Evolutionary conservation across 805 yeast genomes (phyloP).

Genomic region (Candida coquimbonensis): DNA sequence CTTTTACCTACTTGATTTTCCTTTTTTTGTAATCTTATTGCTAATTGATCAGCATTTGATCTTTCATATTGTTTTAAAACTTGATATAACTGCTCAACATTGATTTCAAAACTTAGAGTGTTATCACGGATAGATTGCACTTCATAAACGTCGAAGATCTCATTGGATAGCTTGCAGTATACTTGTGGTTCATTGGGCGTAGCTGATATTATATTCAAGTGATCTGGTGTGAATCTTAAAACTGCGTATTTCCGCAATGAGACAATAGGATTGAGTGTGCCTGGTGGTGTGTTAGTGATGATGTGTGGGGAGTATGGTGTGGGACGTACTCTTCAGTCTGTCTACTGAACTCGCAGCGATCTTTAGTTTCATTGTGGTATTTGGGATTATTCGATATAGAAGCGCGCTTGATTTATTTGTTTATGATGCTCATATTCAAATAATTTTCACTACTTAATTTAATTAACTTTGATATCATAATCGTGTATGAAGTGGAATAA

Average conservation of each 20-base stretch:
- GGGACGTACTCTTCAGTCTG: constrained; percentile 21
- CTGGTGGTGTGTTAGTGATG: constrained; percentile 14
- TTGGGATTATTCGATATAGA: too few relatives aligned
- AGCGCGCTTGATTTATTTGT: too few relatives aligned
- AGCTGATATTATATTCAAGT: constrained; percentile 44
- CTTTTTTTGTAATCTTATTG: constrained; percentile 41
- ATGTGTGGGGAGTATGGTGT: background rate
- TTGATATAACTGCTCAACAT: constrained; percentile 52
- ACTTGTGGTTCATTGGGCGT: constrained; percentile 55
- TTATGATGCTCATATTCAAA: too few relatives aligned
- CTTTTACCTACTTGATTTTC: constrained; percentile 25
- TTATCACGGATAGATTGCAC: constrained; percentile 44
- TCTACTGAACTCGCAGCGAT: constrained; percentile 24
- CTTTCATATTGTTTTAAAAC: constrained; percentile 50
- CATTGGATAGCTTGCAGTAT: constrained; percentile 51
- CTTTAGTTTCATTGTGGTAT: constrained; percentile 24
- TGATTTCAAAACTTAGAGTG: constrained; percentile 52
- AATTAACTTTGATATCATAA: background rate
- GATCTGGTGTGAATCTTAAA: constrained; percentile 45
- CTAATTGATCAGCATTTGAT: constrained; percentile 43
- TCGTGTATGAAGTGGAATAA: background rate
- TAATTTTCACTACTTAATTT: too few relatives aligned
- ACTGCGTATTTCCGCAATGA: constrained; percentile 49
- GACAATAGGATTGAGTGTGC: constrained; percentile 42
- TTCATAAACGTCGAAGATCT: constrained; percentile 25